These are phyloP conservation scores for Trichopus zeylanicus DNA, from an alignment of 116 monocot genomes.

Conservation along the genomic window DNA sequence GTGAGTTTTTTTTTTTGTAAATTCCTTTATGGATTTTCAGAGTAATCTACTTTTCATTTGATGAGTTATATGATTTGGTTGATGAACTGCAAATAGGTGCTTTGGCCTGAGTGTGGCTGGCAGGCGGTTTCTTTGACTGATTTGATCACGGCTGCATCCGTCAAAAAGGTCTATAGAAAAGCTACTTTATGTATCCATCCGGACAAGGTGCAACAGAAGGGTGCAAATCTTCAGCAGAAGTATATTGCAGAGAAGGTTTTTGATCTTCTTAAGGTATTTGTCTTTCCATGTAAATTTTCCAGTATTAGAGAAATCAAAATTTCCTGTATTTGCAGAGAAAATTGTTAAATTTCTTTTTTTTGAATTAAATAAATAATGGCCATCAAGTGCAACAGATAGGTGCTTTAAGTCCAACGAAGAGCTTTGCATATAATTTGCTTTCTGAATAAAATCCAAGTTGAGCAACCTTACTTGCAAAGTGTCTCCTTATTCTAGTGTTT, in stretches of 20 bases:
- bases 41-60: no score
- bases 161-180: slow-evolving; percentile 91
- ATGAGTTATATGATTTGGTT: slow-evolving; percentile 9
- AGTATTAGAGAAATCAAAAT: neutral
- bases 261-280: slow-evolving; percentile 88
- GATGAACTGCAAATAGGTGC: slow-evolving; percentile 55
- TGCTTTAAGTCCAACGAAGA: no score
- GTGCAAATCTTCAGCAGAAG: slow-evolving; percentile 88
- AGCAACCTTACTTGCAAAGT: no score
- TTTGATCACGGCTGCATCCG: slow-evolving; percentile 67
- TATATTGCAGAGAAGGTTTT: slow-evolving; percentile 96
- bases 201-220: slow-evolving; percentile 95
- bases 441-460: no score
- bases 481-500: no score
- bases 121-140: slow-evolving; percentile 88
- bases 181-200: slow-evolving; percentile 93
- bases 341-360: neutral
- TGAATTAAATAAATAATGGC: no score
- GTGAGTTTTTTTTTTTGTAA: no score
- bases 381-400: no score
- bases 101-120: slow-evolving; percentile 97
- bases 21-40: no score
- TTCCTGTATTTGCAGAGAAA: neutral
- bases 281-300: neutral
- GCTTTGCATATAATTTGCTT: no score